Percentiles rank a stretch among this genome's conserved stretches.
phyloP scores from a whole-genome alignment of 805 yeast genomes.

The Cyberlindnera samutprakarnensis region DNA sequence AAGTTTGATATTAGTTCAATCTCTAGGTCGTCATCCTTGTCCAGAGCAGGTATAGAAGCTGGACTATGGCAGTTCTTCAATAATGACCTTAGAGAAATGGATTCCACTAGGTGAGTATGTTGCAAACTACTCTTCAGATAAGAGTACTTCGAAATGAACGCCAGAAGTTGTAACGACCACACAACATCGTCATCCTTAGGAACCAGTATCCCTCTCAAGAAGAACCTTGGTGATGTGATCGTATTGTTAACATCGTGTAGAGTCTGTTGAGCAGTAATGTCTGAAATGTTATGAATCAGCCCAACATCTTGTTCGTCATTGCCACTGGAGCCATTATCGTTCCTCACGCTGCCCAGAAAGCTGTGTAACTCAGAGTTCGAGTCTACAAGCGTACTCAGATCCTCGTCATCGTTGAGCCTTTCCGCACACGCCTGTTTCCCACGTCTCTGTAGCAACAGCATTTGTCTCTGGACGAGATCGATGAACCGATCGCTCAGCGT shows the following conservation, averaged over 20 bases:
- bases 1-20: conserved; percentile 22
- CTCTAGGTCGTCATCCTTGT: conserved; percentile 38
- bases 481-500: conserved; percentile 12
- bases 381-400: conserved; percentile 4
- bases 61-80: conserved; percentile 20
- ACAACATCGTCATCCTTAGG: conserved; percentile 92
- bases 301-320: conserved; percentile 1
- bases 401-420: conserved; percentile 3
- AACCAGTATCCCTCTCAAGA: conserved; percentile 63
- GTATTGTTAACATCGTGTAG: conserved; percentile 18
- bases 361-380: conserved; percentile 7
- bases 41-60: conserved; percentile 10
- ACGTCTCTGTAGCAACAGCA: conserved; percentile 1
- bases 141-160: conserved; percentile 89
- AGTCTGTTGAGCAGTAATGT: conserved; percentile 6
- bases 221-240: conserved; percentile 41
- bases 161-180: conserved; percentile 87
- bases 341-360: conserved; percentile 3
- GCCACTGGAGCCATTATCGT: background rate
- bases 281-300: conserved; percentile 5
- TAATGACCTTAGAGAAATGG: conserved; percentile 46
- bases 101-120: conserved; percentile 65
- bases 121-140: conserved; percentile 68
- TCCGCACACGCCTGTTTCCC: background rate
- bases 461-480: conserved; percentile 9